phyloP scores from a whole-genome alignment of 2,329 filamentous ascomycete species.

The Aspergillus pseudoviridinutans region DNA sequence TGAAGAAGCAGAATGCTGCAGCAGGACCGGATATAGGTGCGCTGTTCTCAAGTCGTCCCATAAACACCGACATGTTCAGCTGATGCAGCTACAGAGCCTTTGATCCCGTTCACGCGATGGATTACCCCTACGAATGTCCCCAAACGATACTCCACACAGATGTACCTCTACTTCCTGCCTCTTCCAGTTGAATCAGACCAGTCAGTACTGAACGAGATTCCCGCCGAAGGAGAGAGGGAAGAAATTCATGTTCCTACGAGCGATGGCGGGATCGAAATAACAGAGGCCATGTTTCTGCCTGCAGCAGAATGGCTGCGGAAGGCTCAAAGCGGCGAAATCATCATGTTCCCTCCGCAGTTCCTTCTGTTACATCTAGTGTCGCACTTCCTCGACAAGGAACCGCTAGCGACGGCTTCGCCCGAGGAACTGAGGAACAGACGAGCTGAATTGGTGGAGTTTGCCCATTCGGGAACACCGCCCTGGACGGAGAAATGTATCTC shows the following conservation, averaged over 20 bases:
- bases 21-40: constrained; percentile 56
- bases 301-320: constrained; percentile 65
- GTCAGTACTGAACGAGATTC: constrained; percentile 28
- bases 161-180: constrained; percentile 92
- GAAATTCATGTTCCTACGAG: constrained; percentile 64
- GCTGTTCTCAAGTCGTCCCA: neutral
- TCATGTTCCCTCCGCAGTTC: constrained; percentile 87
- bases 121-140: constrained; percentile 70
- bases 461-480: constrained; percentile 42
- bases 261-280: constrained; percentile 67
- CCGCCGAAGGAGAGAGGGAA: constrained; percentile 47
- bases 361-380: constrained; percentile 53
- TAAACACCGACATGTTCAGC: constrained; percentile 1
- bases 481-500: constrained; percentile 48
- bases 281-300: constrained; percentile 72
- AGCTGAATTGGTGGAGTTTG: constrained; percentile 46
- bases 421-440: constrained; percentile 37
- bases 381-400: constrained; percentile 45
- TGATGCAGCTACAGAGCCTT: constrained; percentile 45
- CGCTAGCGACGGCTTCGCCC: constrained; percentile 16
- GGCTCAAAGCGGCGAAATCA: constrained; percentile 63
- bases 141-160: constrained; percentile 87
- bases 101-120: constrained; percentile 88
- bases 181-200: constrained; percentile 39
- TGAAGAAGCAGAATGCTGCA: constrained; percentile 37